Conservation (phyloP, 495 filamentous ascomycete genomes). For the Tuber borchii region DNA sequence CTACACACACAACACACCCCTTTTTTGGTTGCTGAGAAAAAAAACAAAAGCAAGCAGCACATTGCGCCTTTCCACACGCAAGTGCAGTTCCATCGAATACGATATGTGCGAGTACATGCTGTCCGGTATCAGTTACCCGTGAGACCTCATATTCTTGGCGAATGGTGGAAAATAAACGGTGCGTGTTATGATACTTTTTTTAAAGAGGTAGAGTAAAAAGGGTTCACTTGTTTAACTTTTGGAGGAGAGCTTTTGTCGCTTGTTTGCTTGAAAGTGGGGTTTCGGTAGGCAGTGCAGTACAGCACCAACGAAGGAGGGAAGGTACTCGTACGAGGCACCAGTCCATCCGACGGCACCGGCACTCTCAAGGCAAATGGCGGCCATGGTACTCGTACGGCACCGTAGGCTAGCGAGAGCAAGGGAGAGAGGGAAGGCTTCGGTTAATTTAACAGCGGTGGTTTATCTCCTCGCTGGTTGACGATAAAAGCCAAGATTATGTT, state of each 20-base stretch:
- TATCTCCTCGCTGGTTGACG: neutral
- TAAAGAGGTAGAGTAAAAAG: neutral
- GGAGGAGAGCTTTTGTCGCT: neutral
- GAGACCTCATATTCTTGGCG: neutral
- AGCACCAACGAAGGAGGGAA: neutral
- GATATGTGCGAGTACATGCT: neutral
- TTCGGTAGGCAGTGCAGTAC: neutral
- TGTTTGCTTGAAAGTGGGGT: neutral
- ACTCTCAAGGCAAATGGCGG: too few relatives aligned
- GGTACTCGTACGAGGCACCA: too few relatives aligned
- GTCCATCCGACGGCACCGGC: too few relatives aligned
- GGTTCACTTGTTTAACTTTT: neutral
- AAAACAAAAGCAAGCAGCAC: neutral
- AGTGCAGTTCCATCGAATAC: neutral
- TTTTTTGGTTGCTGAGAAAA: neutral
- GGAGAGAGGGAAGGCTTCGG: neutral
- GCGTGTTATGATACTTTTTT: neutral
- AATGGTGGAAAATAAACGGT: neutral
- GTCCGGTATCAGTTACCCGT: neutral
- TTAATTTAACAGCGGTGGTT: neutral
- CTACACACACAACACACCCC: neutral
- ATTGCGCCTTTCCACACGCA: neutral
- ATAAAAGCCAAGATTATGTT: neutral
- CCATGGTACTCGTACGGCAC: too few relatives aligned
- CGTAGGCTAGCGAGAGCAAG: neutral